Evolutionary conservation across 2,329 filamentous ascomycete species (phyloP).

Genomic region (Pezicula carpinea): DNA sequence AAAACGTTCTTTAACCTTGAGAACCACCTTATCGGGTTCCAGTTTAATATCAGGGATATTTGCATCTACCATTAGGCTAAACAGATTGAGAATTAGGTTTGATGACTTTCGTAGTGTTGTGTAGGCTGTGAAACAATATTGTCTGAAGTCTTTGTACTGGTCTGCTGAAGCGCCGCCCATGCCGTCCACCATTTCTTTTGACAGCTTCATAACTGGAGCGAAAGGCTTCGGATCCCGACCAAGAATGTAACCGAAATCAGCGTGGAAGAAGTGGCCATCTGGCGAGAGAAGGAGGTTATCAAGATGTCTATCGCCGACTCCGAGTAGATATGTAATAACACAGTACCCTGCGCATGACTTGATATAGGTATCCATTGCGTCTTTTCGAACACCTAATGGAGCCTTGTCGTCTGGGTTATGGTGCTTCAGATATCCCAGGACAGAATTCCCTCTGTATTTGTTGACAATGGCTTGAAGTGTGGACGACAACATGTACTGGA

Average conservation of each 20-base stretch:
- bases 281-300: constrained; percentile 92
- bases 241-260: constrained; percentile 96
- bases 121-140: constrained; percentile 94
- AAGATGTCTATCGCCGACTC: constrained; percentile 90
- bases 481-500: constrained; percentile 87
- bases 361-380: constrained; percentile 91
- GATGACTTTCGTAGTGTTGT: constrained; percentile 84
- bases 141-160: constrained; percentile 84
- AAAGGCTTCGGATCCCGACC: constrained; percentile 97
- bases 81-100: constrained; percentile 89
- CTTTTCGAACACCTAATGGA: constrained; percentile 81
- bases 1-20: constrained; percentile 93
- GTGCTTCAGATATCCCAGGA: constrained; percentile 77
- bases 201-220: constrained; percentile 93
- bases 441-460: constrained; percentile 71
- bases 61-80: constrained; percentile 94
- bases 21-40: constrained; percentile 87
- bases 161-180: constrained; percentile 84
- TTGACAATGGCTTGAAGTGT: constrained; percentile 77
- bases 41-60: constrained; percentile 94
- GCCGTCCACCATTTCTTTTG: constrained; percentile 96
- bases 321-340: constrained; percentile 96
- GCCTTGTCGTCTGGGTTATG: constrained; percentile 85
- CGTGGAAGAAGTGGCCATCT: constrained; percentile 94
- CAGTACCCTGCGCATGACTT: constrained; percentile 97